Evolutionary conservation across 257 asterid genomes (phyloP).

Genomic region (Solanum paucissectum): DNA sequence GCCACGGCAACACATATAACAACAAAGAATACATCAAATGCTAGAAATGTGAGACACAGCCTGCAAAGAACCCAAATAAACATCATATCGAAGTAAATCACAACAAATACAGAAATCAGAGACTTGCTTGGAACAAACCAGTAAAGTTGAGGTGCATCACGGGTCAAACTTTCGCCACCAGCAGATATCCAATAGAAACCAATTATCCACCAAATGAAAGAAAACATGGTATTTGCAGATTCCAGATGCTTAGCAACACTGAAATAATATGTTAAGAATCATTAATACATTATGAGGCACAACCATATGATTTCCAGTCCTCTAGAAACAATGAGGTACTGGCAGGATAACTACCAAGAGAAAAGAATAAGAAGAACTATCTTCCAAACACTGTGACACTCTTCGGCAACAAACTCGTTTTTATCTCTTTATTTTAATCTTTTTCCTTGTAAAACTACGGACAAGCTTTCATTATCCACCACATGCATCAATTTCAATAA

Average conservation of each 20-base stretch:
- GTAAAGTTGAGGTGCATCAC: conserved; percentile 82
- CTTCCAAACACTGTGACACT: not conserved
- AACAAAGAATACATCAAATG: conserved; percentile 94
- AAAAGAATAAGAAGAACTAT: not conserved
- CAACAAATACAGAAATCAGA: not conserved
- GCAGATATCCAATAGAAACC: conserved; percentile 97
- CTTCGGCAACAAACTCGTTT: not conserved
- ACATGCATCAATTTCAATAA: not conserved
- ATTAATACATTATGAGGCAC: not conserved
- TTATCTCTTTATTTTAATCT: not conserved
- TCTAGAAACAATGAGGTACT: not conserved
- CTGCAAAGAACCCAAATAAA: conserved; percentile 32
- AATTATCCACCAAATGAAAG: conserved; percentile 97
- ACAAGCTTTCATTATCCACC: not conserved
- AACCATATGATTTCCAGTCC: not conserved
- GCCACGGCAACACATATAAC: conserved; percentile 96
- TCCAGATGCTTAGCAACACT: conserved; percentile 75
- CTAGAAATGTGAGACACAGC: conserved; percentile 94
- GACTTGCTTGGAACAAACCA: conserved; percentile 39
- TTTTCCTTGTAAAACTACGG: not conserved
- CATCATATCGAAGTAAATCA: not conserved
- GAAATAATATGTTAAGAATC: conserved; percentile 13
- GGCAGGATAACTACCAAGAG: not conserved
- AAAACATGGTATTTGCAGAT: conserved; percentile 93
- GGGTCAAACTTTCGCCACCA: conserved; percentile 53